phyloP scores from a whole-genome alignment of 495 filamentous ascomycete species.

The Chaetomium fimeti region DNA sequence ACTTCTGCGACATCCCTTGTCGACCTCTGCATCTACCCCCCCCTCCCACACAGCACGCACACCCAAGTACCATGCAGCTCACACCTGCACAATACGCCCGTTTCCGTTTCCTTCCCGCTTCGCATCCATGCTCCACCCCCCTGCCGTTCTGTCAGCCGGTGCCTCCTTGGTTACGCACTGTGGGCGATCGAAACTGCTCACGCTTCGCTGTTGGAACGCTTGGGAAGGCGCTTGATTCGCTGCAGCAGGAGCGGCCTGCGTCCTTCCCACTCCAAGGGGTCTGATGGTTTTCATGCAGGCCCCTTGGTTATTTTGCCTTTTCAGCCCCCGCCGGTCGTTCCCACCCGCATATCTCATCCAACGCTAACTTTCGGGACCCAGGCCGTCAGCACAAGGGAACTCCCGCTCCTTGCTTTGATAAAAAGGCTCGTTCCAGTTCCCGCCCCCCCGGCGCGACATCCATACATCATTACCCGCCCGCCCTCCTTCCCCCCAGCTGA shows the following conservation, averaged over 20 bases:
- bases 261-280: conserved; percentile 17
- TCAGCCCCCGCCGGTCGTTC: conserved; percentile 16
- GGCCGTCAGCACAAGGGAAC: conserved; percentile 37
- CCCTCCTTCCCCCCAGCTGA: conserved; percentile 9
- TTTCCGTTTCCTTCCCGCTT: conserved; percentile 22
- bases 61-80: conserved; percentile 11
- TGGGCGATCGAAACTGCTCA: conserved; percentile 18
- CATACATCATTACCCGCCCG: conserved; percentile 29
- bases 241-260: conserved; percentile 10
- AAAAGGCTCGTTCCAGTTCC: conserved; percentile 32
- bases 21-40: conserved; percentile 1
- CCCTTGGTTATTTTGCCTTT: conserved; percentile 19
- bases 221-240: conserved; percentile 21
- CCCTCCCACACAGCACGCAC: neutral
- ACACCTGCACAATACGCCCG: conserved; percentile 16
- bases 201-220: conserved; percentile 7
- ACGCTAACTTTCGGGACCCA: conserved; percentile 32
- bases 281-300: conserved; percentile 17
- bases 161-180: conserved; percentile 10
- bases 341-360: conserved; percentile 26
- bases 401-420: conserved; percentile 33
- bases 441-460: conserved; percentile 27
- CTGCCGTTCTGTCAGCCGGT: conserved; percentile 14
- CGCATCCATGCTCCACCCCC: conserved; percentile 19
- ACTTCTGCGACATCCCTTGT: neutral